Evolutionary conservation across 352 stramenopile species (phyloP), one percentile per base, ranked within the genome.

Genomic region (Pythium brassicae): DNA sequence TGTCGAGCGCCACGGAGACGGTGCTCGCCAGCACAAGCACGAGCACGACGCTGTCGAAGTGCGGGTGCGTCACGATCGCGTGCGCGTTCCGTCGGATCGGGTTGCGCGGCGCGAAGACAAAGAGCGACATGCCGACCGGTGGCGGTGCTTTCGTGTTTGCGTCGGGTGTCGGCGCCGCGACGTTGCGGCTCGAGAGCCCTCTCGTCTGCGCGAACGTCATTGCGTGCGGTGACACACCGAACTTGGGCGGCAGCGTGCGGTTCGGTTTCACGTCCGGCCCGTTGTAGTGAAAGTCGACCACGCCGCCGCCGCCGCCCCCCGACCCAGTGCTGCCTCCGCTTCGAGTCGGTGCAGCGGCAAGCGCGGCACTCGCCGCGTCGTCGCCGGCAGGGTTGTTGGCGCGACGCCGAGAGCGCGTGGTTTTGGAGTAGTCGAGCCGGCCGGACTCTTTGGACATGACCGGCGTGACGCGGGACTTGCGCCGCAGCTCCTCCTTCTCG

Each of bases 31-130:
- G 55, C 26, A 95, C 92, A 23, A 95, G 56, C 17, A 77, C 52
- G 20, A 94, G 52, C 4, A 87, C 84, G 11, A 79, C 42, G 35
- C 76, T 77, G 59, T 95, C 87, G 46, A 96, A 96, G 8, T 77
- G 61, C 3, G 69, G 66, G 57, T 92, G 72, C 6, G 58, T 57
- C 27, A 94, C 71, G 12, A 91, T 57, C 22, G 63, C 63, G 26
- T 74, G 80, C 1, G 67, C 61, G 23, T 58, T 22, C 49, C 72
- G 66, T 11, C 86, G 74, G 43, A 90, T 54, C 1, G 64, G 69
- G 50, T 95, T 87, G 10, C 71, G 53, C 2, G 68, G 57, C 0
- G 64, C 59, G 4, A 89, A 65, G 10, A 89, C 19, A 25, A 71
- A 74, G 10, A 89, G 54, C 4, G 76, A 84, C 6, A 63, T 63